These are phyloP conservation scores for Aspergillus latus DNA, from an alignment of 2,329 filamentous ascomycete species.

Conservation along the genomic window DNA sequence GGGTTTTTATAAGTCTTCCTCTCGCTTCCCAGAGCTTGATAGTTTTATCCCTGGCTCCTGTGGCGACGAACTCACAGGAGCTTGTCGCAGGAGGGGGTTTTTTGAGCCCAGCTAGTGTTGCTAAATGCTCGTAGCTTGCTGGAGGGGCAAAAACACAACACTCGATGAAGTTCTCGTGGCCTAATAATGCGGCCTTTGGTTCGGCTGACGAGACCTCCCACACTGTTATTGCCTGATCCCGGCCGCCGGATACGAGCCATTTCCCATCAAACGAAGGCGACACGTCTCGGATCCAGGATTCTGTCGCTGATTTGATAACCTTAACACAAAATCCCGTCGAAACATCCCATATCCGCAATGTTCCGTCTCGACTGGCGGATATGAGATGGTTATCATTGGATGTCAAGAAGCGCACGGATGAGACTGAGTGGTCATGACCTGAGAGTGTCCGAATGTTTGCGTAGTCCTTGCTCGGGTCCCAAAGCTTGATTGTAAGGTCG, in stretches of 20 bases:
- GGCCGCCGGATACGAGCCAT: constrained; percentile 76
- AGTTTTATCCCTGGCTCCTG: constrained; percentile 83
- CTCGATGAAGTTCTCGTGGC: constrained; percentile 82
- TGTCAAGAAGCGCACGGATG: constrained; percentile 81
- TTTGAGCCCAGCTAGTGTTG: constrained; percentile 76
- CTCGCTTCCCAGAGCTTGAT: constrained; percentile 87
- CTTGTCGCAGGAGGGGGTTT: constrained; percentile 73
- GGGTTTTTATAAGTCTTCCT: constrained; percentile 78
- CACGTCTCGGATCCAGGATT: constrained; percentile 77
- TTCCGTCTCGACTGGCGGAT: constrained; percentile 80
- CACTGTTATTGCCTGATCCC: constrained; percentile 76
- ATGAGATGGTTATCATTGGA: constrained; percentile 76
- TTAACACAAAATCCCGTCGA: constrained; percentile 87
- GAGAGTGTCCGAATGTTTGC: constrained; percentile 89
- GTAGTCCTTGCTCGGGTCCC: constrained; percentile 88
- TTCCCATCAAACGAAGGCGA: constrained; percentile 77
- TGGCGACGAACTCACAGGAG: constrained; percentile 77
- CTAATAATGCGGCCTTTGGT: constrained; percentile 74
- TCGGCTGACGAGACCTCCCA: constrained; percentile 81
- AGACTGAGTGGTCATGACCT: constrained; percentile 89
- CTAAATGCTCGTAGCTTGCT: constrained; percentile 72
- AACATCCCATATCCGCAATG: constrained; percentile 85
- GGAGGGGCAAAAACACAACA: constrained; percentile 85
- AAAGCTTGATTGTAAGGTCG: constrained; percentile 89
- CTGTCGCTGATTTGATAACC: constrained; percentile 70